Conservation (phyloP, 306 rosid genomes). For the Malus asiatica region DNA sequence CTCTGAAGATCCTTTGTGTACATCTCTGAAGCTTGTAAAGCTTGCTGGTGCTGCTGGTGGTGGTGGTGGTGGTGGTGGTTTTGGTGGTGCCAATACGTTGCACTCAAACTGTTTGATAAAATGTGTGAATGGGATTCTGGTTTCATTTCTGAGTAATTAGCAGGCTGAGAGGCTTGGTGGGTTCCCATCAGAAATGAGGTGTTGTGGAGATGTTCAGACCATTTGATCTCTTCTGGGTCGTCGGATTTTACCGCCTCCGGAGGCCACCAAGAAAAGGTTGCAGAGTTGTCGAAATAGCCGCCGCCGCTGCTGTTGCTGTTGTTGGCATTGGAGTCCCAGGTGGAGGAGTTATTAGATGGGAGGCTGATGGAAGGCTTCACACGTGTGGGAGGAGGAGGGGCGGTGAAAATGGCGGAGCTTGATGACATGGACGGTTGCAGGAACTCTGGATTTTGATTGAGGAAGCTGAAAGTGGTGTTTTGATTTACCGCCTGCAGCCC, state of each 20-base stretch:
- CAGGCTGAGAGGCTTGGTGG: not conserved
- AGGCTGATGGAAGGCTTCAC: slow-evolving; percentile 45
- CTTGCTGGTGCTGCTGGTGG: slow-evolving; percentile 6
- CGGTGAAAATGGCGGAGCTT: slow-evolving; percentile 21
- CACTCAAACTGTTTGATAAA: slow-evolving; percentile 2
- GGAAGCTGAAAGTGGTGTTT: slow-evolving; percentile 31
- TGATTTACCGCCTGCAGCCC: slow-evolving; percentile 26
- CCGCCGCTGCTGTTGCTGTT: slow-evolving; percentile 9
- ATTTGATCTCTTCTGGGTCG: slow-evolving; percentile 53
- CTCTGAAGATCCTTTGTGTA: slow-evolving; percentile 70
- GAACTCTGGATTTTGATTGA: not conserved
- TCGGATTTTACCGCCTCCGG: slow-evolving; percentile 36
- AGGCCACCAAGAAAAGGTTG: slow-evolving; percentile 15
- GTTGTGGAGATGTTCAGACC: slow-evolving; percentile 62
- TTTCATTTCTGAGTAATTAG: slow-evolving; percentile 23
- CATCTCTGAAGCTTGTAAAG: slow-evolving; percentile 39
- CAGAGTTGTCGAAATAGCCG: slow-evolving; percentile 23
- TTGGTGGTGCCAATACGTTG: slow-evolving; percentile 15
- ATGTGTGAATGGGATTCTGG: slow-evolving; percentile 32
- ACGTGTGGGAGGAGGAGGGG: slow-evolving; percentile 16
- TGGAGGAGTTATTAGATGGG: slow-evolving; percentile 36
- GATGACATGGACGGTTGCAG: slow-evolving; percentile 16
- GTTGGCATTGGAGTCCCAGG: slow-evolving; percentile 22
- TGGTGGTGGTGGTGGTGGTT: not conserved
- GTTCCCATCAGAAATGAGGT: slow-evolving; percentile 42